phyloP scores from a whole-genome alignment of 495 filamentous ascomycete genomes.

The Jackrogersella multiformis region DNA sequence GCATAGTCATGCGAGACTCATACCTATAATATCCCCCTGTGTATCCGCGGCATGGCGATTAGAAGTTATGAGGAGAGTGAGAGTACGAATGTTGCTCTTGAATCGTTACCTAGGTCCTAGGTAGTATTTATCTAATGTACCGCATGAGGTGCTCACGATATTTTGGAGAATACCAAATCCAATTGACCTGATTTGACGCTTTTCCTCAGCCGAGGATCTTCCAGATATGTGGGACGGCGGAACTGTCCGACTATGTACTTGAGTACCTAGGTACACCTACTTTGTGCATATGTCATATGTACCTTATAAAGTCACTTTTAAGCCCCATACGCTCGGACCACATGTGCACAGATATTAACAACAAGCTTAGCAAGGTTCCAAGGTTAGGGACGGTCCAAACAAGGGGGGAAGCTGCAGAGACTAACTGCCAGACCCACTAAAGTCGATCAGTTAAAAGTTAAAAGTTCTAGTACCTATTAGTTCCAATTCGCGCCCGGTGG shows the following conservation, averaged over 20 bases:
- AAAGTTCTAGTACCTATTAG: too few species aligned
- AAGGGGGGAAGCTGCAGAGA: constrained; percentile 17
- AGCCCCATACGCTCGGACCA: constrained; percentile 29
- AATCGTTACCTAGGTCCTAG: neutral
- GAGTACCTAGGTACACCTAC: neutral
- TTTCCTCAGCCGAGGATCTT: constrained; percentile 29
- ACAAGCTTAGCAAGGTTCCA: neutral
- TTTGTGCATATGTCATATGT: too few species aligned
- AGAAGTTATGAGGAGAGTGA: constrained; percentile 4
- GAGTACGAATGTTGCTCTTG: neutral
- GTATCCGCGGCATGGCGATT: constrained; percentile 33
- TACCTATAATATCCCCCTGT: constrained; percentile 22
- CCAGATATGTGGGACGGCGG: constrained; percentile 8
- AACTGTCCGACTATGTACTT: neutral
- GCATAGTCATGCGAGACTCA: neutral
- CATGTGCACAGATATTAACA: neutral
- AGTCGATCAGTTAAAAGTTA: too few species aligned
- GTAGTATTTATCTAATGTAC: too few species aligned
- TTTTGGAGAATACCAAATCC: constrained; percentile 23
- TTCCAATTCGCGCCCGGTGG: constrained; percentile 20
- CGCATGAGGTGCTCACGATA: constrained; percentile 9
- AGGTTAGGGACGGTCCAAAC: neutral
- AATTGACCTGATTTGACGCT: constrained; percentile 27
- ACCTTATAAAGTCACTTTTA: too few species aligned
- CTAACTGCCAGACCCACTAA: constrained; percentile 20